phyloP scores from a whole-genome alignment of 2,329 filamentous ascomycete species.

The Ophiostoma ips region DNA sequence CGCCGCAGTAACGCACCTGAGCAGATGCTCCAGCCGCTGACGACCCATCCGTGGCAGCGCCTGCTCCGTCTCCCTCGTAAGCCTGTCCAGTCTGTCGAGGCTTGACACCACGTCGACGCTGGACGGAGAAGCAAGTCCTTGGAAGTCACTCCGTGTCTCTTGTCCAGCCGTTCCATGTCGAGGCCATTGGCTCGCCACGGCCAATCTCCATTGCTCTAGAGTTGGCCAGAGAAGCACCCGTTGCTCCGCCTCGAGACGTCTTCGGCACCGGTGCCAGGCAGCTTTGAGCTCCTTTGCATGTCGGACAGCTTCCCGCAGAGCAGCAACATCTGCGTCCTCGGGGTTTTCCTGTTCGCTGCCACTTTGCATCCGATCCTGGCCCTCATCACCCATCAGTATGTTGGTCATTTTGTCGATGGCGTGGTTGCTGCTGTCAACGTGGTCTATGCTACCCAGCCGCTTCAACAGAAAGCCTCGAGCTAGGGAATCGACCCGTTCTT shows the following conservation, averaged over 20 bases:
- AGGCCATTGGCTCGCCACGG: not conserved
- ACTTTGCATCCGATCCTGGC: not conserved
- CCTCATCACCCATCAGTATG: not conserved
- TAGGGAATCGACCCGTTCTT: not conserved
- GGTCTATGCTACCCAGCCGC: not conserved
- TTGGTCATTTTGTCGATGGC: not conserved
- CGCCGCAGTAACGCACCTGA: not conserved
- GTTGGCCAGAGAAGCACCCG: not conserved
- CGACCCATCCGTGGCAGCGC: conserved; percentile 1
- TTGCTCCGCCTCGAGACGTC: not conserved
- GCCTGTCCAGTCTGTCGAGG: not conserved
- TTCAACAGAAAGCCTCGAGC: conserved; percentile 1
- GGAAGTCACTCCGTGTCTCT: not conserved
- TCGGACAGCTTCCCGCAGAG: not conserved
- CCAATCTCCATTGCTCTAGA: not conserved
- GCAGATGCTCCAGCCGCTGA: not conserved
- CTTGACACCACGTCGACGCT: not conserved
- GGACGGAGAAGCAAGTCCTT: not conserved
- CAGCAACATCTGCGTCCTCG: not conserved
- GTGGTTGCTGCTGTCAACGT: not conserved
- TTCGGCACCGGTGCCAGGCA: not conserved
- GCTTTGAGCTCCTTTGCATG: not conserved
- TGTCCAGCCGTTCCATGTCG: not conserved
- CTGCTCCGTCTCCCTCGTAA: not conserved
- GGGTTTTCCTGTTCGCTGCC: not conserved